A percentile compares a stretch with the other conserved stretches of the same genome.
Evolutionary conservation across 441 rosid genomes (phyloP).

Genomic region (Syzygium syzygioides): DNA sequence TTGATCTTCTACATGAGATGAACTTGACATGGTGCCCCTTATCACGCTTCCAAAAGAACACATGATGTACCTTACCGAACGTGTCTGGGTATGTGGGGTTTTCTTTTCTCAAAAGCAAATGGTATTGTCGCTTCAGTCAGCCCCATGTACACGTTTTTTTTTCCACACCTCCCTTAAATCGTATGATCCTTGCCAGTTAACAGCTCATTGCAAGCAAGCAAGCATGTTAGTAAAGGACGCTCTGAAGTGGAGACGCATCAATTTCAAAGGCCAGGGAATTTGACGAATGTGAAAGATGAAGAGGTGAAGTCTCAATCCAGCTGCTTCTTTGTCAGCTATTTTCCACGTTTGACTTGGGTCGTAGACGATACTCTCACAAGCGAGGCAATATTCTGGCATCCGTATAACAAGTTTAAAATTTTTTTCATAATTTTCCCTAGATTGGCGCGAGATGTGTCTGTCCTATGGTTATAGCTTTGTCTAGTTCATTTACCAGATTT

Average conservation of each 20-base stretch:
- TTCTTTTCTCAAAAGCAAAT: not conserved
- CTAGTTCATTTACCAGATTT: not conserved
- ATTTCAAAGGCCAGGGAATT: not conserved
- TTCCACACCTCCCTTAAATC: not conserved
- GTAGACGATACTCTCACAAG: not conserved
- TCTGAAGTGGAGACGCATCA: not conserved
- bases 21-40: not conserved
- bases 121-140: not conserved
- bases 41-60: not conserved
- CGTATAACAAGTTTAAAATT: fast-evolving
- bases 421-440: not conserved
- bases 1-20: not conserved
- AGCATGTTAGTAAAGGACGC: not conserved
- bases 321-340: not conserved
- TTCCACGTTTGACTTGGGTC: not conserved
- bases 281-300: not conserved
- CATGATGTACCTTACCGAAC: not conserved
- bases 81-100: not conserved
- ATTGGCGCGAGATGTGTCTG: not conserved
- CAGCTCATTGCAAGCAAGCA: not conserved
- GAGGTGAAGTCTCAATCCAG: not conserved
- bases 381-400: not conserved
- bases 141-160: not conserved
- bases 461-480: not conserved
- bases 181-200: not conserved